Percentiles rank a stretch among this genome's conserved stretches.
phyloP scores from a whole-genome alignment of 2,329 filamentous ascomycete species.

The Trichoderma aggressivum region DNA sequence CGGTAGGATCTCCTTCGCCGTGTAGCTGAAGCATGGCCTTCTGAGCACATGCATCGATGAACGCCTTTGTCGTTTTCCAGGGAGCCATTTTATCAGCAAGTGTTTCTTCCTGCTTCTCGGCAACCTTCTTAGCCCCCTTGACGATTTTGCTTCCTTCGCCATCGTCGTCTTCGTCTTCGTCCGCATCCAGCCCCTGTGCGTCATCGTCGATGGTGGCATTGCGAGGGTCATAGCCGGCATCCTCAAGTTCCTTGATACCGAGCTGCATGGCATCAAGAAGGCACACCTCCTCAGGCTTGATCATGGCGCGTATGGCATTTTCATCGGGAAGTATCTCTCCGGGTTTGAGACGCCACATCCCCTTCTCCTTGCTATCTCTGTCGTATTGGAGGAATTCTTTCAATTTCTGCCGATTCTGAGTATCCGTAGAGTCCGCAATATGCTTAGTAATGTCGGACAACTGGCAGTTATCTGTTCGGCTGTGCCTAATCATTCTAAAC shows the following conservation, averaged over 20 bases:
- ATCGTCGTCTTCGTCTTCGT: conserved; percentile 48
- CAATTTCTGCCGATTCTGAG: conserved; percentile 93
- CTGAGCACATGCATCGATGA: conserved; percentile 85
- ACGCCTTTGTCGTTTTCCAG: conserved; percentile 96
- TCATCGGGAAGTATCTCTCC: conserved; percentile 77
- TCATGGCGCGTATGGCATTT: conserved; percentile 76
- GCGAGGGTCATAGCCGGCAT: conserved; percentile 77
- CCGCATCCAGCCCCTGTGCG: conserved; percentile 59
- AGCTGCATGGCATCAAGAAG: conserved; percentile 96
- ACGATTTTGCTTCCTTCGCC: conserved; percentile 40
- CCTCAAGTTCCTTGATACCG: conserved; percentile 82
- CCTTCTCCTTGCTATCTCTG: conserved; percentile 68
- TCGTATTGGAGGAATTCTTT: conserved; percentile 94
- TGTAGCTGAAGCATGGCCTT: conserved; percentile 97
- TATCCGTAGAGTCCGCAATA: conserved; percentile 88
- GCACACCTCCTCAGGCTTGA: conserved; percentile 94
- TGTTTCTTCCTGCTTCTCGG: conserved; percentile 60
- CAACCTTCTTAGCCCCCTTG: conserved; percentile 42
- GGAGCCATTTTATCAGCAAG: conserved; percentile 87
- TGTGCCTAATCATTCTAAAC: conserved; percentile 81
- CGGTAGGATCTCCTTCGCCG: conserved; percentile 91
- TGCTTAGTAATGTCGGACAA: conserved; percentile 87
- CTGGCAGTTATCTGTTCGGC: conserved; percentile 63
- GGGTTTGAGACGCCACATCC: conserved; percentile 72
- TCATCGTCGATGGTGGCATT: conserved; percentile 62